These are phyloP conservation scores for Aureobasidium sp. DNA, from an alignment of 2,329 filamentous ascomycete species.

Conservation along the genomic window DNA sequence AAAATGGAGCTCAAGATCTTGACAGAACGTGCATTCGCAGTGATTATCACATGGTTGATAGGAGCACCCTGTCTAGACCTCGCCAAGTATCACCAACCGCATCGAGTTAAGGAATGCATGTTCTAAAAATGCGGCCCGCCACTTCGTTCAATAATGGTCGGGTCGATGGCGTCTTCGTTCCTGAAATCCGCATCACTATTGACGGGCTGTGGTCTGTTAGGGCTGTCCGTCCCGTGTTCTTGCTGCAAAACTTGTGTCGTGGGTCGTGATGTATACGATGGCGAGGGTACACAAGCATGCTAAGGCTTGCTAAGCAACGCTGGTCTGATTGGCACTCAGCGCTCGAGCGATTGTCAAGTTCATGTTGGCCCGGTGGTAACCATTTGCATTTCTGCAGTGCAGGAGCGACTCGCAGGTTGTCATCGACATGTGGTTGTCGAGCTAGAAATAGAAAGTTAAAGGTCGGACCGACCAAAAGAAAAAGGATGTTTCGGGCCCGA, in stretches of 20 bases:
- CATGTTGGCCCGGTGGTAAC: neutral
- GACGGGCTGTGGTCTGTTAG: neutral
- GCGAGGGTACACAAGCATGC: neutral
- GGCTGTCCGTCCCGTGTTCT: neutral
- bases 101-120: neutral
- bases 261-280: neutral
- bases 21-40: too few species aligned
- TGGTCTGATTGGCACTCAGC: neutral
- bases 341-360: neutral
- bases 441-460: neutral
- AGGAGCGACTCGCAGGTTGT: neutral
- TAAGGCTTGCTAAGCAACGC: slow-evolving; percentile 1
- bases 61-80: neutral
- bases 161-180: neutral
- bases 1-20: too few species aligned
- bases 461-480: neutral
- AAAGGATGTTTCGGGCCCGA: neutral
- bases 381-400: neutral
- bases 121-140: neutral
- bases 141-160: neutral
- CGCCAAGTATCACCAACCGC: neutral
- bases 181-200: neutral
- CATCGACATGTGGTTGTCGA: neutral
- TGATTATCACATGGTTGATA: too few species aligned
- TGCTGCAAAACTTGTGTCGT: neutral